These are phyloP conservation scores for Fraxinus nigra DNA, from an alignment of 305 asterid genomes.

Conservation along the genomic window DNA sequence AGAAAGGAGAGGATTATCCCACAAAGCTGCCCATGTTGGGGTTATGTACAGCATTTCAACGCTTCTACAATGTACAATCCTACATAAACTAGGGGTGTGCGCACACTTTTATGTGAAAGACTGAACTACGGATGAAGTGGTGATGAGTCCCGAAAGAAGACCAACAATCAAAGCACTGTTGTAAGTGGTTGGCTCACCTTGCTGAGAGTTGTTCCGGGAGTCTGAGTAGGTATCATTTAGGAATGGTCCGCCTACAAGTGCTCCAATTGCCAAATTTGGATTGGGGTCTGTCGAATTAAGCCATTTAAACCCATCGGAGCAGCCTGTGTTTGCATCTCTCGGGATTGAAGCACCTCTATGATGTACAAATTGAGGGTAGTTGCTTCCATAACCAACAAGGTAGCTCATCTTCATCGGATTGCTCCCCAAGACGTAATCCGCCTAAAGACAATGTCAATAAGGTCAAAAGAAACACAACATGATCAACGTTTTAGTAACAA, in stretches of 20 bases:
- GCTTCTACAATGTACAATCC: not conserved
- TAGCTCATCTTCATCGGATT: constrained; percentile 57
- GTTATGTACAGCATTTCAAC: not conserved
- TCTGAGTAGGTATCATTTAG: constrained; percentile 50
- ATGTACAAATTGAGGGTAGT: constrained; percentile 56
- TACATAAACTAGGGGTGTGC: not conserved
- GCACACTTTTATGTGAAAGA: constrained; percentile 25
- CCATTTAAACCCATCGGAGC: constrained; percentile 67
- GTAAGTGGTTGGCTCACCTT: constrained; percentile 62
- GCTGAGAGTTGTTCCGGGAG: constrained; percentile 46
- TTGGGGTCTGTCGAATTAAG: constrained; percentile 43
- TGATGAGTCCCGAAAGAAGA: constrained; percentile 56
- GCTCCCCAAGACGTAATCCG: constrained; percentile 49
- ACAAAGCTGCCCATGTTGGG: not conserved
- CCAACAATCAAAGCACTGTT: constrained; percentile 55
- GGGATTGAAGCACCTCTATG: constrained; percentile 76
- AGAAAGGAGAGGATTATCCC: not conserved
- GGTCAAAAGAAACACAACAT: not conserved
- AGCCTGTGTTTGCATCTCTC: constrained; percentile 41
- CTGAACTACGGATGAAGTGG: constrained; percentile 35
- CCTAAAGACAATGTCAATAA: constrained; percentile 26
- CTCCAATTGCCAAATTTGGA: constrained; percentile 64
- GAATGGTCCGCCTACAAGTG: constrained; percentile 72
- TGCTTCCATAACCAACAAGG: constrained; percentile 57
- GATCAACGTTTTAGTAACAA: not conserved